Conservation (phyloP, 2,329 filamentous ascomycete genomes). For the Amylocarpus encephaloides region DNA sequence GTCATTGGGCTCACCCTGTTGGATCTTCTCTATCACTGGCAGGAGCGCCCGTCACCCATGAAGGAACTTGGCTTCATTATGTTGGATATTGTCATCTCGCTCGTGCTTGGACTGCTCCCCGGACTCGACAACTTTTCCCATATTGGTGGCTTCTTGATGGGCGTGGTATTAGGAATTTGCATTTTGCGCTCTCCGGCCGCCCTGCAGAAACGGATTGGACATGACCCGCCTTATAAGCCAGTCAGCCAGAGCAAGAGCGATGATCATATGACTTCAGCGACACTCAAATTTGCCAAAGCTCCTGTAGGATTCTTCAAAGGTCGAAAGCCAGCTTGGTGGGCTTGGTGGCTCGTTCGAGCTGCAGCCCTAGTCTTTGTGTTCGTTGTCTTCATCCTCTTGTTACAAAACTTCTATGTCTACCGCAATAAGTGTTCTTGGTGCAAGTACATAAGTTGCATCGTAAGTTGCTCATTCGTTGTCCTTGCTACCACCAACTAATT, state of each 20-base stretch:
- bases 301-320: conserved; percentile 82
- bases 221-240: conserved; percentile 64
- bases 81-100: conserved; percentile 80
- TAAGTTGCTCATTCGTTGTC: conserved; percentile 44
- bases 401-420: conserved; percentile 89
- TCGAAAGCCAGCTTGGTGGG: conserved; percentile 92
- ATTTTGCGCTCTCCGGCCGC: conserved; percentile 82
- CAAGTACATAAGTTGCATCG: conserved; percentile 88
- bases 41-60: conserved; percentile 65
- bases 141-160: conserved; percentile 93
- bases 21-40: conserved; percentile 91
- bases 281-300: conserved; percentile 47
- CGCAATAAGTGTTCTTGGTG: conserved; percentile 80
- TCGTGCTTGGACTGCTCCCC: conserved; percentile 84
- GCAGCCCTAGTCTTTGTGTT: conserved; percentile 74
- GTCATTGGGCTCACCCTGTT: conserved; percentile 83
- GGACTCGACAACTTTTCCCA: conserved; percentile 96
- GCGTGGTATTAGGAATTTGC: conserved; percentile 77
- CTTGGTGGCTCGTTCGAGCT: conserved; percentile 84
- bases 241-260: conserved; percentile 47
- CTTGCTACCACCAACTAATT: conserved; percentile 50
- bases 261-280: conserved; percentile 20
- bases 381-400: conserved; percentile 75
- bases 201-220: conserved; percentile 66
- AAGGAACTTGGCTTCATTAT: conserved; percentile 84